Base-by-base conservation (phyloP, 2,329 filamentous ascomycete species). In the Ascomycota sp. region DNA sequence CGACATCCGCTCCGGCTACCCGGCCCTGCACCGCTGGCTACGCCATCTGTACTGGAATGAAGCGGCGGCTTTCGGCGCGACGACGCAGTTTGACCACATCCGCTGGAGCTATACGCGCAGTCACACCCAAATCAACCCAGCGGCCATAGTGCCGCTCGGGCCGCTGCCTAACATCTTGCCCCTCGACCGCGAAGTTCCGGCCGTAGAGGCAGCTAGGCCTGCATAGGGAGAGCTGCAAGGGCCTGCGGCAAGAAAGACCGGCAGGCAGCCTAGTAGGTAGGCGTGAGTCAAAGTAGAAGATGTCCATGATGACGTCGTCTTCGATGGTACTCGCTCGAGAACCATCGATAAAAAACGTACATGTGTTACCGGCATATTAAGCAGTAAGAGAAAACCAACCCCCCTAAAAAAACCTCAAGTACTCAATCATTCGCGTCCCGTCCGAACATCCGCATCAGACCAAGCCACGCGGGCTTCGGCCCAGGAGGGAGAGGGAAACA, bases 81-180 rank as follows among this genome's bases (percentile, higher is more conserved):
- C 83, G 36, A 92, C 85, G 15, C 69, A 94, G 51, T 93, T 92
- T 50, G 69, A 91, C 51, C 89, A 98, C 56, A 95, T 95, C 59
- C 94, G 92, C 68, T 76, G 60, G 50, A 70, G 75, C 48, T 70
- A 69, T 48, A 69, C 67, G 35, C 57, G 61, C 41, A 70, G 63
- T 39, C 66, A 72, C 43, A 61, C 59, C 8, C 64, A 76, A 55
- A 75, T 77, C 47, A 77, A 77, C 51, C 72, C 70, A 11, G 51
- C 59, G 29, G 58, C 62, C 24, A 92, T 98, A 46, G 86, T 82
- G 17, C 85, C 86, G 1, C 47, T 92, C 11, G 86, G 86, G 0
- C 86, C 89, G 5, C 42, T 82, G 44, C 85, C 85, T 24, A 66
- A 91, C 55, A 76, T 98, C 36, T 43, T 94, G 53, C 68, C 66